Conservation (phyloP, 2,329 filamentous ascomycete genomes). For the Taxawa tesnikishii region DNA sequence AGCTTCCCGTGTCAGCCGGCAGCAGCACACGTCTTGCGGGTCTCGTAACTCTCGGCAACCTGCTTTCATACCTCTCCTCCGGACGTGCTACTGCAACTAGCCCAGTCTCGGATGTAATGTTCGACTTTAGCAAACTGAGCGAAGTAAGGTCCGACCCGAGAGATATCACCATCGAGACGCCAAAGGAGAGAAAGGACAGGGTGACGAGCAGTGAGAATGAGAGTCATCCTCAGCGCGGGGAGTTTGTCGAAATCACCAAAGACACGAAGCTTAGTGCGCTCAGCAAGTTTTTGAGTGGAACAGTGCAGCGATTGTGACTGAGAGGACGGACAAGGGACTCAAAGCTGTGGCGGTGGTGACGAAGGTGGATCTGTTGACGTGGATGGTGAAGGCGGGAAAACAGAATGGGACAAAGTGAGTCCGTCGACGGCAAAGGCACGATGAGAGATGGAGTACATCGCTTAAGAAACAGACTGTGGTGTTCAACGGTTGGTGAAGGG, state of each 20-base stretch:
- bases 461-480: no score
- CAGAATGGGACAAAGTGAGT: constrained; percentile 8
- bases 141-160: constrained; percentile 86
- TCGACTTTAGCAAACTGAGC: constrained; percentile 77
- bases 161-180: constrained; percentile 37
- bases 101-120: constrained; percentile 84
- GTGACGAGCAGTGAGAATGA: constrained; percentile 17
- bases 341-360: constrained; percentile 87
- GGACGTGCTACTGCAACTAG: constrained; percentile 64
- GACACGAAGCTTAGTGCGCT: constrained; percentile 75
- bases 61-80: constrained; percentile 78
- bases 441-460: no score
- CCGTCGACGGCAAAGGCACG: no score
- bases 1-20: constrained; percentile 70
- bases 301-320: constrained; percentile 86
- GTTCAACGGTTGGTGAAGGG: no score
- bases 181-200: constrained; percentile 21
- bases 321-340: constrained; percentile 43
- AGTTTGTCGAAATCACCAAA: constrained; percentile 88
- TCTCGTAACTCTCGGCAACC: constrained; percentile 86
- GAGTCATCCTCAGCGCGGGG: constrained; percentile 40
- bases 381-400: constrained; percentile 61
- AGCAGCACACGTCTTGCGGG: constrained; percentile 64
- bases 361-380: constrained; percentile 89
- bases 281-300: constrained; percentile 98